phyloP scores from a whole-genome alignment of 768 basidiomycete genomes.

The Suillus sp. region DNA sequence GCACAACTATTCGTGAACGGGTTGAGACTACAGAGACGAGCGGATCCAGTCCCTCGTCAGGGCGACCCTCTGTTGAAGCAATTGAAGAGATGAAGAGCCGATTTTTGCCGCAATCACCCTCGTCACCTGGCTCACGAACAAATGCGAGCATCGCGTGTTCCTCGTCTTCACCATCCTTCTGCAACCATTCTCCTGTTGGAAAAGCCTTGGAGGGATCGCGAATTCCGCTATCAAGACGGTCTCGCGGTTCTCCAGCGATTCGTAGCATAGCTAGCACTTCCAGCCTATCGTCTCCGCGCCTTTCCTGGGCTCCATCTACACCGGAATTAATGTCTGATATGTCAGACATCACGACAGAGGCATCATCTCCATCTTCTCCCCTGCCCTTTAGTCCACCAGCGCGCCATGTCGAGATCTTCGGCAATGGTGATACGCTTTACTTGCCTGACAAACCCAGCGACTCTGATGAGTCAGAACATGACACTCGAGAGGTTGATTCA shows the following conservation, averaged over 20 bases:
- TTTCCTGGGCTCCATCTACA: conserved; percentile 46
- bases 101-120: conserved; percentile 41
- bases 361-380: conserved; percentile 57
- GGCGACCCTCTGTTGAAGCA: conserved; percentile 46
- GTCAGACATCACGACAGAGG: conserved; percentile 60
- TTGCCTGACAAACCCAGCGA: conserved; percentile 21
- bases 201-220: conserved; percentile 21
- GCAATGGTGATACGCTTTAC: conserved; percentile 11
- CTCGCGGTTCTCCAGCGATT: conserved; percentile 29
- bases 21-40: conserved; percentile 23
- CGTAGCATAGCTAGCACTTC: conserved; percentile 32
- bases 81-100: conserved; percentile 67
- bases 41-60: conserved; percentile 4
- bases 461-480: conserved; percentile 14
- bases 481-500: conserved; percentile 7
- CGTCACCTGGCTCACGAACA: conserved; percentile 28
- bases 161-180: conserved; percentile 20
- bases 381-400: conserved; percentile 38
- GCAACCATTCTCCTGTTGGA: conserved; percentile 24
- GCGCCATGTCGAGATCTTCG: conserved; percentile 17
- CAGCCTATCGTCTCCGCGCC: conserved; percentile 28
- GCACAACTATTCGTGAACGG: conserved; percentile 14
- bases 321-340: conserved; percentile 63
- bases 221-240: conserved; percentile 33
- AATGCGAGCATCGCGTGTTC: conserved; percentile 18